Percentiles rank a stretch among this genome's conserved stretches.
These are phyloP conservation scores for Pleurotus cornucopiae DNA, from an alignment of 768 basidiomycete genomes.

Conservation along the genomic window DNA sequence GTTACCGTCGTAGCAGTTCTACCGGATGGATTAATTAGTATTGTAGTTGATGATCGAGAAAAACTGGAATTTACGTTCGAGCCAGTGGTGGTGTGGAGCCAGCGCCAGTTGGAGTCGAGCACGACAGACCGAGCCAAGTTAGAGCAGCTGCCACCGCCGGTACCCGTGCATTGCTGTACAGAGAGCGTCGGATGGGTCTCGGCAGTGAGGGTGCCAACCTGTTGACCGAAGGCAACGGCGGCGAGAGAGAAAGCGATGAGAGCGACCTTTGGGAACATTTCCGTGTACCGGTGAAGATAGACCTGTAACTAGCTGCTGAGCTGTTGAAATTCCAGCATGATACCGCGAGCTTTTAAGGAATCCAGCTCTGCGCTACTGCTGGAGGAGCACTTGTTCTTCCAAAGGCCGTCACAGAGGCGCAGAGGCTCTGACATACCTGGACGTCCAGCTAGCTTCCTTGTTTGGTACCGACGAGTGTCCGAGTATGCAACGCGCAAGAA, in stretches of 20 bases:
- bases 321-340: not conserved
- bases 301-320: not conserved
- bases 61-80: constrained; percentile 17
- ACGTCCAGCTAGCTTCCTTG: not conserved
- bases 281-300: not conserved
- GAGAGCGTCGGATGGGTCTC: constrained; percentile 46
- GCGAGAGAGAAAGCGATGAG: constrained; percentile 35
- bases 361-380: not conserved
- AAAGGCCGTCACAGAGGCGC: too few species aligned
- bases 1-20: constrained; percentile 48
- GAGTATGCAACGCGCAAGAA: constrained; percentile 4
- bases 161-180: constrained; percentile 41
- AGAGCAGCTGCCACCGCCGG: constrained; percentile 30
- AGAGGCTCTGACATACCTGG: too few species aligned
- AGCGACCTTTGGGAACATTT: constrained; percentile 36
- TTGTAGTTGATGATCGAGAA: not conserved
- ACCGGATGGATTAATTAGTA: not conserved
- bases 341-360: not conserved
- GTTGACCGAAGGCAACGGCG: constrained; percentile 46
- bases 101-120: constrained; percentile 58
- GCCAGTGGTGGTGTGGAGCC: constrained; percentile 35
- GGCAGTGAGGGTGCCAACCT: constrained; percentile 45
- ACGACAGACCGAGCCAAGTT: constrained; percentile 32
- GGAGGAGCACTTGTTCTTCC: too few species aligned
- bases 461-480: not conserved